phyloP scores from a whole-genome alignment of 257 asterid genomes.

The Gentiana dahurica region DNA sequence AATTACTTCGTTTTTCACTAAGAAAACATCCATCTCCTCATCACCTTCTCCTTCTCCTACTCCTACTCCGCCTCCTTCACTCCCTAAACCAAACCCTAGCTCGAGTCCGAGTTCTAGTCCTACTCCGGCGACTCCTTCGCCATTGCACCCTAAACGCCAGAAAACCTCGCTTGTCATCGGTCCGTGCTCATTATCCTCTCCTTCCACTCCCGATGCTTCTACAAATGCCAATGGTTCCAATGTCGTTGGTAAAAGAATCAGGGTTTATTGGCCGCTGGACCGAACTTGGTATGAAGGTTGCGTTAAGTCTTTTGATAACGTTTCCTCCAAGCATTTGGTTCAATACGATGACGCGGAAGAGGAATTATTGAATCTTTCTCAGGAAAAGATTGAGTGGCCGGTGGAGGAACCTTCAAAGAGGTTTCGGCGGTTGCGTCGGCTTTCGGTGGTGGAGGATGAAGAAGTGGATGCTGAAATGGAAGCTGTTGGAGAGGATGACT shows the following conservation, averaged over 20 bases:
- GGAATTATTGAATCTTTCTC: constrained; percentile 46
- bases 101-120: constrained; percentile 23
- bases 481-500: constrained; percentile 41
- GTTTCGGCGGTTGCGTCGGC: constrained; percentile 49
- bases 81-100: constrained; percentile 32
- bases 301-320: constrained; percentile 54
- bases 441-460: constrained; percentile 40
- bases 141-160: constrained; percentile 31
- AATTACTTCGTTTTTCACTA: constrained; percentile 79
- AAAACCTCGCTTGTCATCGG: constrained; percentile 44
- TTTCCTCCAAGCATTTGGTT: constrained; percentile 73
- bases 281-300: constrained; percentile 70
- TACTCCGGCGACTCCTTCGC: constrained; percentile 36
- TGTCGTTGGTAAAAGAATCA: constrained; percentile 49
- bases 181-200: constrained; percentile 11
- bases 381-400: constrained; percentile 60
- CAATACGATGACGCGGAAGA: constrained; percentile 79
- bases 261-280: constrained; percentile 81
- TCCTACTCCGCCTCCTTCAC: constrained; percentile 26
- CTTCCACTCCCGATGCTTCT: constrained; percentile 22
- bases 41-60: too few relatives aligned
- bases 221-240: constrained; percentile 36
- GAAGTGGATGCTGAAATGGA: constrained; percentile 24
- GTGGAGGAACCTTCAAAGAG: constrained; percentile 37
- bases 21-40: constrained; percentile 26